Conservation (phyloP, 768 basidiomycete genomes). For the Trametes coccinea region DNA sequence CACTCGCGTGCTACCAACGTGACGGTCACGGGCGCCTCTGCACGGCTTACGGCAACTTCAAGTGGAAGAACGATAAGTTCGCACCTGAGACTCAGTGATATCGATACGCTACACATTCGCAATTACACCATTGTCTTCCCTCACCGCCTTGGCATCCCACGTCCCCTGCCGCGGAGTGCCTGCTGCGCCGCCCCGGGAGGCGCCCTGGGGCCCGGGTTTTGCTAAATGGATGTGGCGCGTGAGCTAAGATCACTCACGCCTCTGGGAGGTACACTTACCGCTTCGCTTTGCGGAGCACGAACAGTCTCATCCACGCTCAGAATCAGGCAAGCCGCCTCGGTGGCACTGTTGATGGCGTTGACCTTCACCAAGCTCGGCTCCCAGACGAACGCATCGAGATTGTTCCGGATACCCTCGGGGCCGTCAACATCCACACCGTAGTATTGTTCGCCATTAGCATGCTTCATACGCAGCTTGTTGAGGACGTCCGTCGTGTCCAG, state of each 20-base stretch:
- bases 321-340: slow-evolving; percentile 95
- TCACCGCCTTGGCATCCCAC: slow-evolving; percentile 77
- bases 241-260: neutral
- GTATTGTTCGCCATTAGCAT: slow-evolving; percentile 87
- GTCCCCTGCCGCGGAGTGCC: slow-evolving; percentile 82
- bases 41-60: slow-evolving; percentile 22
- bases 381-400: slow-evolving; percentile 98
- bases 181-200: slow-evolving; percentile 91
- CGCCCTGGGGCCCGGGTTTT: slow-evolving; percentile 81
- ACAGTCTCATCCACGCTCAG: slow-evolving; percentile 98
- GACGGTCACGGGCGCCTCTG: slow-evolving; percentile 21
- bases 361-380: slow-evolving; percentile 94
- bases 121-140: slow-evolving; percentile 24
- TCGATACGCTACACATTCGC: slow-evolving; percentile 24
- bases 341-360: slow-evolving; percentile 93
- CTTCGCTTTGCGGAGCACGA: slow-evolving; percentile 91
- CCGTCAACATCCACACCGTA: slow-evolving; percentile 95
- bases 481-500: slow-evolving; percentile 96
- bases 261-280: slow-evolving; percentile 50
- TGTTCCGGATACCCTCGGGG: slow-evolving; percentile 84
- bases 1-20: neutral
- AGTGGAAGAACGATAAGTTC: slow-evolving; percentile 4
- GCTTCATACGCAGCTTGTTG: slow-evolving; percentile 96
- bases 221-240: slow-evolving; percentile 40
- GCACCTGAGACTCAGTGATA: slow-evolving; percentile 8